Evolutionary conservation across 2,329 filamentous ascomycete genomes (phyloP).

Genomic region (Clarireedia monteithiana): DNA sequence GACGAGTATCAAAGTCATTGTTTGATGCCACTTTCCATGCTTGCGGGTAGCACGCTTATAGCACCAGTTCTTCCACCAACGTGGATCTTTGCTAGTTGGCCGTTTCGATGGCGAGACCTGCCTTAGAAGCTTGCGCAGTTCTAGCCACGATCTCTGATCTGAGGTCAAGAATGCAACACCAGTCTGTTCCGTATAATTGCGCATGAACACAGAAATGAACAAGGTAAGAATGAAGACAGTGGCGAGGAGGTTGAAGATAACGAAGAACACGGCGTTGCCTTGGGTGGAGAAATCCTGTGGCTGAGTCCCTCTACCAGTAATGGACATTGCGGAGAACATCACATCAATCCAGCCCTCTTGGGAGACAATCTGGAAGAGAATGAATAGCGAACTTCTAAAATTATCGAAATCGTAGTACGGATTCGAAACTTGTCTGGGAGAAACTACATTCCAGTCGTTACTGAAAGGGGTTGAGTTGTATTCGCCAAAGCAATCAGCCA

Average conservation of each 20-base stretch:
- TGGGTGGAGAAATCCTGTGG: constrained; percentile 61
- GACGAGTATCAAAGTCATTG: constrained; percentile 71
- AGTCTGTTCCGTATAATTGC: constrained; percentile 97
- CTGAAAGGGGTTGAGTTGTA: constrained; percentile 69
- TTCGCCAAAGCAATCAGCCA: constrained; percentile 78
- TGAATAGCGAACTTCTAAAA: constrained; percentile 88
- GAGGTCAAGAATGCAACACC: constrained; percentile 93
- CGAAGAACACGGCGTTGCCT: constrained; percentile 92
- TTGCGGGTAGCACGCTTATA: constrained; percentile 93
- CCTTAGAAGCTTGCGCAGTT: constrained; percentile 80
- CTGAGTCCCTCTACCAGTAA: constrained; percentile 69
- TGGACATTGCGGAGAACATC: constrained; percentile 75
- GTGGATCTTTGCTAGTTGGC: constrained; percentile 69
- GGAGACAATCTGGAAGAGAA: constrained; percentile 96
- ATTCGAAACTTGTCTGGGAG: constrained; percentile 74
- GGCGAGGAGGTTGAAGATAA: constrained; percentile 91
- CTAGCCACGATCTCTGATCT: constrained; percentile 94
- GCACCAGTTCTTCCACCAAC: constrained; percentile 84
- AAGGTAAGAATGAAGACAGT: constrained; percentile 95
- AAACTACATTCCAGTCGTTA: constrained; percentile 67
- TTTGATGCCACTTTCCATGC: constrained; percentile 81
- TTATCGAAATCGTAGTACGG: constrained; percentile 89
- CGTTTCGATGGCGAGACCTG: constrained; percentile 94
- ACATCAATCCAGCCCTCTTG: constrained; percentile 97
- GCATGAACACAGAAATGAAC: constrained; percentile 99